Base-by-base conservation (phyloP, 2,329 filamentous ascomycete genomes). In the Hymenoscyphus fraxineus region DNA sequence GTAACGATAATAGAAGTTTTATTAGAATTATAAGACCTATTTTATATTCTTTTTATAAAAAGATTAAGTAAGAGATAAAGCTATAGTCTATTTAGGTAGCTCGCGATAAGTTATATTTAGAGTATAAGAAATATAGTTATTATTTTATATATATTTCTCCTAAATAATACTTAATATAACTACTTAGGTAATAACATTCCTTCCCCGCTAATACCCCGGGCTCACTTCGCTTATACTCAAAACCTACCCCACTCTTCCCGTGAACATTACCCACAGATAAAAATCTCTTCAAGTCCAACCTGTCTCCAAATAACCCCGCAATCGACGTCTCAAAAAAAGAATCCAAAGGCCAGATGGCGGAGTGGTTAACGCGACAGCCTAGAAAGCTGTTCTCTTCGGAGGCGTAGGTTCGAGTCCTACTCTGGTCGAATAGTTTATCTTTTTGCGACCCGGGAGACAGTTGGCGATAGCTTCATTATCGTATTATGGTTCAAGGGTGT, bases 341-440 rank as follows among this genome's bases (percentile, higher is more conserved):
- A 3, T 1, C 4, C 9, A 35, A 19, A n/a, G 55, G 55, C 55
- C 55, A 57, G 55, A 57, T 57, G 55, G 55, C 55, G 55, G 55
- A 57, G 55, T 57, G 55, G 55, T 57, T 57, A 57, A 57, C 55
- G 55, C 55, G 55, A 57, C 55, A 57, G 55, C 55, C 55, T 57
- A 57, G 55, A 57, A 57, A 57, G 55, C 55, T 57, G 55, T 57
- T 57, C 13, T 19, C 27, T 57, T 57, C 55, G 55, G 27, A 19
- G 16, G 41, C 41, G 41, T 16, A 44, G n/a, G 41, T 44, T 44
- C 41, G 41, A 44, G n/a, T 44, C 44, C 44, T 51, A 51, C 44
- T 51, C 44, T 51, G 44, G 44, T 51, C 44, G 44, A n/a, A 16
- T 51, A 7, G 44, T 1, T 16, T 12, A 9, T 10, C 22, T 51